Evolutionary conservation across 352 stramenopile species (phyloP), one percentile per base, ranked within the genome.

Genomic region (Globisporangium lucens): DNA sequence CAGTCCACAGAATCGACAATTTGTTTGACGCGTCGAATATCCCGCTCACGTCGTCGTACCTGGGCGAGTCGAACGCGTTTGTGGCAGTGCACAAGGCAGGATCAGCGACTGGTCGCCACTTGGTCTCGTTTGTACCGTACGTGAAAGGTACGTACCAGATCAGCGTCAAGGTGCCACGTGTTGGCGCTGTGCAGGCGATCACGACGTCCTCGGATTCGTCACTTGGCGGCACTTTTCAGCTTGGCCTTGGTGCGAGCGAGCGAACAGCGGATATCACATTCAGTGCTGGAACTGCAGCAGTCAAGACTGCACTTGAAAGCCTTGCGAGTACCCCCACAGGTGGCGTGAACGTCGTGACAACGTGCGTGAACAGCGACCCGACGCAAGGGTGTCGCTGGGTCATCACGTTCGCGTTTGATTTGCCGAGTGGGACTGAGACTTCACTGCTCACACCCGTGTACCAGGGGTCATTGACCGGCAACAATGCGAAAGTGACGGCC

Each of bases 121-220:
- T 74, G 1, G 80, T 98, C 6, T 88, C 82, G 33, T 97, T 98
- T 76, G 91, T 91, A 24, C 93, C 94, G 0, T 83, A 89, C 24
- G 89, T 98, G 22, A 93, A 95, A 64, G 96, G 96, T 4, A 76
- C 74, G 33, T 99, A 99, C 74, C 62, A 80, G 22, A 72, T 99
- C 20, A 87, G 83, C 47, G 90, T 98, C 2, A 79, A 77, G 47
- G 66, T 96, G 3, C 89, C 90, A n/a, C 72, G 73, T 0, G 70
- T 97, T 6, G 51, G 80, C 51, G 89, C 93, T 62, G 85, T 98
- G 6, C 82, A 96, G 41, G 72, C 74, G 27, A 75, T 98, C 29
- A 80, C 68, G 5, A 89, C 80, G 3, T 53, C 56, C 6, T 69
- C 77, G 0, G 75, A 87, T 57, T 83, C 79, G 20, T 68, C 76